A percentile compares a stretch with the other conserved stretches of the same genome.
Conservation (phyloP, 768 basidiomycete species). For the Pleurotus cornucopiae region DNA sequence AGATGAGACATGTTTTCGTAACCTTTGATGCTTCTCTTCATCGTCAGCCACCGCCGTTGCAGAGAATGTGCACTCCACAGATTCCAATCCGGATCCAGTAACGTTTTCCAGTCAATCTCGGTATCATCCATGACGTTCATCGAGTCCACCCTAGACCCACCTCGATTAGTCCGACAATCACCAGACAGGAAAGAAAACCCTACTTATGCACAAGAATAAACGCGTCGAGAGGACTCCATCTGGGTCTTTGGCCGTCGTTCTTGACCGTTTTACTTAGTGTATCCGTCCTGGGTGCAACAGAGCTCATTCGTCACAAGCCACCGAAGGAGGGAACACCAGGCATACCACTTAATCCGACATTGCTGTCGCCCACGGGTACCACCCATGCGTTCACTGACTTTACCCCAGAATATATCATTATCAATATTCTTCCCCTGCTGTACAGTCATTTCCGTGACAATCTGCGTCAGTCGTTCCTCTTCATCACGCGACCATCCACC, state of each 20-base stretch:
- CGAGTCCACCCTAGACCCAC: slow-evolving; percentile 57
- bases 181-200: slow-evolving; percentile 15
- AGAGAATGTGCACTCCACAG: slow-evolving; percentile 79
- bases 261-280: slow-evolving; percentile 68
- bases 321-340: background rate
- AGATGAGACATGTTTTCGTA: slow-evolving; percentile 78
- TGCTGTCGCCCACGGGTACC: slow-evolving; percentile 74
- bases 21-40: slow-evolving; percentile 75
- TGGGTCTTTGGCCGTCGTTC: slow-evolving; percentile 62
- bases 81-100: slow-evolving; percentile 76
- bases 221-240: slow-evolving; percentile 75
- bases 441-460: slow-evolving; percentile 73
- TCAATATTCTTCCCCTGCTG: slow-evolving; percentile 70
- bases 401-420: slow-evolving; percentile 81
- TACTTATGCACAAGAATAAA: slow-evolving; percentile 82
- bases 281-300: slow-evolving; percentile 55
- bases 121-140: slow-evolving; percentile 74
- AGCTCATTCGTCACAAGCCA: too few relatives aligned
- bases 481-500: slow-evolving; percentile 79
- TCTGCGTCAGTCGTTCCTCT: slow-evolving; percentile 67
- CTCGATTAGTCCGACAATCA: slow-evolving; percentile 2
- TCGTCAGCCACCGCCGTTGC: slow-evolving; percentile 75
- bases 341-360: slow-evolving; percentile 83
- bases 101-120: slow-evolving; percentile 81
- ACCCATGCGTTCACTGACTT: slow-evolving; percentile 74